phyloP scores from a whole-genome alignment of 345 rosid genomes.

The Camelina sativa region DNA sequence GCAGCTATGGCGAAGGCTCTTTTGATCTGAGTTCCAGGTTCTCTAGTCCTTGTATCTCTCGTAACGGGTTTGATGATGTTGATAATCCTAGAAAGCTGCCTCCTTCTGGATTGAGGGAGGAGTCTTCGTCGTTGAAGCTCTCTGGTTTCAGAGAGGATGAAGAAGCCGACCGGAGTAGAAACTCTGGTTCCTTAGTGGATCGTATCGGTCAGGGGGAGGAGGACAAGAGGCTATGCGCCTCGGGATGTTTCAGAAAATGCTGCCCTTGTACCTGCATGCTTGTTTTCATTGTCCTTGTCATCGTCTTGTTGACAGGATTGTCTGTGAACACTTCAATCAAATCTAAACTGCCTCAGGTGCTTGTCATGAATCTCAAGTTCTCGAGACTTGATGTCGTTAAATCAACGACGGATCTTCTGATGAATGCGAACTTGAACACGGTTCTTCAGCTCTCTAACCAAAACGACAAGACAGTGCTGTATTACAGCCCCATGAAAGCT shows the following conservation, averaged over 20 bases:
- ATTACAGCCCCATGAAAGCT: constrained; percentile 35
- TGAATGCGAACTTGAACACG: constrained; percentile 33
- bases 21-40: constrained; percentile 39
- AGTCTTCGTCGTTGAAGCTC: background rate
- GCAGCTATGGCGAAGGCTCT: constrained; percentile 40
- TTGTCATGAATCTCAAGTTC: constrained; percentile 30
- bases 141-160: constrained; percentile 30
- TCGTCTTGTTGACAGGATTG: constrained; percentile 32
- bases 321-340: constrained; percentile 27
- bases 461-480: constrained; percentile 33
- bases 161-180: constrained; percentile 9
- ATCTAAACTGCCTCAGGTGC: constrained; percentile 40
- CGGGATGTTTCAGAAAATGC: constrained; percentile 34
- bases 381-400: constrained; percentile 19
- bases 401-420: constrained; percentile 27
- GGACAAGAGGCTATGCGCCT: constrained; percentile 28
- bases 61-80: background rate
- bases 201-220: constrained; percentile 28
- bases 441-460: constrained; percentile 42
- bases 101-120: constrained; percentile 21
- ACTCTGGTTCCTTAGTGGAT: constrained; percentile 36
- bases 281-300: constrained; percentile 27
- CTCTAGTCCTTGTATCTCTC: constrained; percentile 29
- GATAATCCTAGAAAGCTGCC: constrained; percentile 21
- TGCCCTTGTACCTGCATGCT: constrained; percentile 38